Percentiles rank a stretch among this genome's conserved stretches.
Conservation (phyloP, 163 green algal genomes). For the Dunaliella salina region DNA sequence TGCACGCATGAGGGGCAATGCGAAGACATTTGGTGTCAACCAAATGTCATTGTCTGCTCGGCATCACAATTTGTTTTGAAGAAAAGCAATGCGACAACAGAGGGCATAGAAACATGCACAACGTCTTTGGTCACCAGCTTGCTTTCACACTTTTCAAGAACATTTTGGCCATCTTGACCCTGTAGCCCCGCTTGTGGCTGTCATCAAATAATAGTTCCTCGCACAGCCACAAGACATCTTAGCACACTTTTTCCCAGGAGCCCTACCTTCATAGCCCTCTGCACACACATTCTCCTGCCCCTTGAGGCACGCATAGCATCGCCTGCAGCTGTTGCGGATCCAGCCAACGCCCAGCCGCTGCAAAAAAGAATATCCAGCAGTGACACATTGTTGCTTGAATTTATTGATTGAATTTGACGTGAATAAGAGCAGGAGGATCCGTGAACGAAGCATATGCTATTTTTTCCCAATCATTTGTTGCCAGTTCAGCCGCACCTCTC, state of each 20-base stretch:
- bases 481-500: background rate
- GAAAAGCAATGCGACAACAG: too few species aligned
- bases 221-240: too few species aligned
- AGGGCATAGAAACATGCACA: too few species aligned
- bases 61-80: too few species aligned
- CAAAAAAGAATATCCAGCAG: background rate
- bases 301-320: slow-evolving; percentile 22
- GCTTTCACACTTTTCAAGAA: too few species aligned
- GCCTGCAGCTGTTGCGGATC: slow-evolving; percentile 31
- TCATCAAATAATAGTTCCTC: too few species aligned
- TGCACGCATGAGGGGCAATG: background rate
- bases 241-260: too few species aligned
- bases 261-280: slow-evolving; percentile 30
- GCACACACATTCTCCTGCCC: slow-evolving; percentile 42
- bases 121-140: too few species aligned
- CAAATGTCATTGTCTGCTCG: too few species aligned
- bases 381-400: background rate
- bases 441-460: background rate
- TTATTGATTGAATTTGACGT: background rate
- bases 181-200: too few species aligned
- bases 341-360: slow-evolving; percentile 27
- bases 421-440: background rate
- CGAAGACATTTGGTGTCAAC: too few species aligned
- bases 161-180: too few species aligned
- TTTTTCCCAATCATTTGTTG: background rate